Percentiles rank a stretch among this genome's conserved stretches.
Conservation (phyloP, 2,329 filamentous ascomycete genomes). For the Fusarium mundagurra region DNA sequence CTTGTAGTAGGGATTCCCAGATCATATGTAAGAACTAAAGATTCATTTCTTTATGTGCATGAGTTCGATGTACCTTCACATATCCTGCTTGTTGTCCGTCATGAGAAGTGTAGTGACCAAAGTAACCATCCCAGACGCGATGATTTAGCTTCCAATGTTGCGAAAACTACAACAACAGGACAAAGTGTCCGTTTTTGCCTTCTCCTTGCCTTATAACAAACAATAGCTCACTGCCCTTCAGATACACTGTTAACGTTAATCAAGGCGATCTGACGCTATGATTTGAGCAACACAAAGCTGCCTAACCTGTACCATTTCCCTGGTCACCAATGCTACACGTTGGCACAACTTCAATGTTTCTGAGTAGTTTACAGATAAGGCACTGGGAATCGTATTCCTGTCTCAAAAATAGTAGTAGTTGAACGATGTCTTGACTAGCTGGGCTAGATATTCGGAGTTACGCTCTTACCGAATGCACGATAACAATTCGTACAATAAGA, state of each 20-base stretch:
- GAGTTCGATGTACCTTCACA: too few relatives aligned
- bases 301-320: not conserved
- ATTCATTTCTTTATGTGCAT: rapidly evolving
- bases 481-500: too few relatives aligned
- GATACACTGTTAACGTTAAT: rapidly evolving
- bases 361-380: rapidly evolving
- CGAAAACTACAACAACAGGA: rapidly evolving
- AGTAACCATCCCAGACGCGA: not conserved
- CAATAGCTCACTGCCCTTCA: rapidly evolving
- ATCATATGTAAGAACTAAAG: not conserved
- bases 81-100: not conserved
- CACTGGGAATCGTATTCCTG: rapidly evolving
- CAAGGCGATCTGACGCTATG: rapidly evolving
- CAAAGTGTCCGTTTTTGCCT: rapidly evolving
- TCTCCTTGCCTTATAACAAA: rapidly evolving
- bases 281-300: rapidly evolving
- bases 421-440: rapidly evolving
- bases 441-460: rapidly evolving
- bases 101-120: not conserved
- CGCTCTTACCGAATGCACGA: rapidly evolving
- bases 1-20: not conserved
- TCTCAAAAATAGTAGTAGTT: rapidly evolving
- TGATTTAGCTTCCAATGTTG: rapidly evolving
- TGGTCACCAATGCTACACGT: rapidly evolving
- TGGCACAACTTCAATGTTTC: not conserved